Conservation (phyloP, 2,329 filamentous ascomycete species). For the Paecilomyces fulvus region DNA sequence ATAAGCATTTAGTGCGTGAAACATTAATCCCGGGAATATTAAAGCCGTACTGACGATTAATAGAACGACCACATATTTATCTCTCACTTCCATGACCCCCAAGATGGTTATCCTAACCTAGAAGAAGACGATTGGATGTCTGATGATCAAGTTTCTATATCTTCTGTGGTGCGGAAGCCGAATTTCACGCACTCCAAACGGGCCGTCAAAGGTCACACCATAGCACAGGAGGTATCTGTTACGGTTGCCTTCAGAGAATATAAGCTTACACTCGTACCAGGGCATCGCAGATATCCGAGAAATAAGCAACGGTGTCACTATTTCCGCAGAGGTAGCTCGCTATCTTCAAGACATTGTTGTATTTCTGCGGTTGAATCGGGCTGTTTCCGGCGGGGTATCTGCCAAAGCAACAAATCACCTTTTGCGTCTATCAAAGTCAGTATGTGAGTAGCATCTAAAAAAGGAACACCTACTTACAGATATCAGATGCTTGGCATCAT, state of each 20-base stretch:
- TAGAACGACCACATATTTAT: constrained; percentile 78
- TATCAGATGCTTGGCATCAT: constrained; percentile 61
- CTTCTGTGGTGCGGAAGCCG: constrained; percentile 28
- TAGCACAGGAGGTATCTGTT: constrained; percentile 15
- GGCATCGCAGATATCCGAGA: constrained; percentile 51
- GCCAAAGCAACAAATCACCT: constrained; percentile 73
- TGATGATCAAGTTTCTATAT: constrained; percentile 25
- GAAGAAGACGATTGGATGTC: constrained; percentile 49
- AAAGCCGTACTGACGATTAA: constrained; percentile 3
- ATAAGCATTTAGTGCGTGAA: constrained; percentile 32
- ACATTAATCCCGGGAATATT: not conserved
- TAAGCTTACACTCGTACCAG: constrained; percentile 10
- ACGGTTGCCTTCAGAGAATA: constrained; percentile 13
- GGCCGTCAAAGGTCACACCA: constrained; percentile 5
- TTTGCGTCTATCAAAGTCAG: constrained; percentile 53
- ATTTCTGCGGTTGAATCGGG: constrained; percentile 81
- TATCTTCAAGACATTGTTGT: constrained; percentile 84
- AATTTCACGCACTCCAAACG: constrained; percentile 10
- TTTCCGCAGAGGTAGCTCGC: constrained; percentile 68
- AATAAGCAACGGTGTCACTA: constrained; percentile 50
- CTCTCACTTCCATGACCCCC: constrained; percentile 70
- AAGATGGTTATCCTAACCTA: constrained; percentile 65
- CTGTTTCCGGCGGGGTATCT: constrained; percentile 68
- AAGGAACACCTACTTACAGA: constrained; percentile 16
- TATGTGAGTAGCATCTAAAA: not conserved